Base-by-base conservation (phyloP, 169 alveolate species). In the Plasmodium cynomolgi region DNA sequence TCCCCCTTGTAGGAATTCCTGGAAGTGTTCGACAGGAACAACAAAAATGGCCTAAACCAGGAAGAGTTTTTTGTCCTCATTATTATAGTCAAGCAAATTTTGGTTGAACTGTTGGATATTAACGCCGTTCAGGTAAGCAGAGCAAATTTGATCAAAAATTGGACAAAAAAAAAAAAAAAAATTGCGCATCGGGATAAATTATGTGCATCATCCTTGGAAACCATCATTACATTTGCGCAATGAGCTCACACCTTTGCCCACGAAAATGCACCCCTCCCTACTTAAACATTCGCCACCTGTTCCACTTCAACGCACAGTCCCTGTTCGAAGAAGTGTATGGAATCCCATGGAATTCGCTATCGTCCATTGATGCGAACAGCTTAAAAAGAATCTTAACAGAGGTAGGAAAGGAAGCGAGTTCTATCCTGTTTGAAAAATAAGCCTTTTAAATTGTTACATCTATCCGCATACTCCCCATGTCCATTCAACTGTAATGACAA, bases 11-110 rank as follows among this genome's bases (percentile, higher is more conserved):
- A 93, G 96, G 93, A 93, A 68, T 93, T 93, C 54, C 62, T 93
- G 93, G 94, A 93, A 34, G 93, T 93, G 39, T 93, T 93, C 77
- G 96, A 93, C 77, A 86, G 96, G 62, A 84, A 77, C 54, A 80
- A 84, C 33, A 93, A 88, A 81, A 95, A 93, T 31, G 97, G 97
- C 7, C 80, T 95, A 82, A 93, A 95, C 83, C 95, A 93, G 41
- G 97, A 95, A 71, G 97, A 95, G 62, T 95, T 95, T 83, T 95
- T 88, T 68, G 95, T 93, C 29, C 91, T 95, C 91, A 86, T 91
- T 34, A 83, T 91, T 33, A 93, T 95, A 33, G 95, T 95, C 26
- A 92, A 95, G 85, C 97, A 95, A 81, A 84, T 95, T 39, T 94
- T 95, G 56, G 92, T 92, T 26, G 96, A 95, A 73, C 96, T 94